Base-by-base conservation (phyloP, 441 rosid species). In the Adansonia grandidieri region DNA sequence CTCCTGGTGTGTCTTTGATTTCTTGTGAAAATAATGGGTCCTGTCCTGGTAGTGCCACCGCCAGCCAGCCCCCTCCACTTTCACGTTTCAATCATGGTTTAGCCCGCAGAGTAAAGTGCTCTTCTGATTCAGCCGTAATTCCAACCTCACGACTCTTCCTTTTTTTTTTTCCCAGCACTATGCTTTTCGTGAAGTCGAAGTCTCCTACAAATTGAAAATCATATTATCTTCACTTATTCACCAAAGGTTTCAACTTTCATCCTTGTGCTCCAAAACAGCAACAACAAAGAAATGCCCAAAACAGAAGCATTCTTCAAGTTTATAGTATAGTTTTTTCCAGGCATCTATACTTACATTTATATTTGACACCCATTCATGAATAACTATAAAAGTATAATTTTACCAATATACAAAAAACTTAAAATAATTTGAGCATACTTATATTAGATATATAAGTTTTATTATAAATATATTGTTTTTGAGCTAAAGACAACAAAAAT, bases 141-240 rank as follows among this genome's bases (percentile, higher is more conserved):
- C 42, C 42, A 37, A 2, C 42, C 3, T 6, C 50, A 10, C 6
- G 7, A 77, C n/a, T 37, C 53, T 75, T 72, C 32, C 42, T 37
- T 4, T 37, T 4, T 37, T 37, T 37, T 37, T 37, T n/a, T n/a
- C 42, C 8, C 42, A 60, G 51, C 73, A 51, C 37, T 50, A 24
- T 51, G 17, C 78, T 78, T 84, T 82, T 74, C 77, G 85, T 81
- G 87, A 80, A 50, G 63, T 65, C n/a, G 82, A 86, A 84, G 89
- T 82, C 79, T 86, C 85, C 63, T 13, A 2, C 53, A 70, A 37
- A 66, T 74, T 60, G 3, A 4, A 37, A 37, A 37, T 37, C 42
- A 37, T 24, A 24, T 0, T 37, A 37, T 37, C 42, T 37, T 37
- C 42, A 37, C 42, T 37, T 37, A 37, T 37, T 37, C 42, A 2